Conservation (phyloP, 345 rosid species). For the Corchorus olitorius region DNA sequence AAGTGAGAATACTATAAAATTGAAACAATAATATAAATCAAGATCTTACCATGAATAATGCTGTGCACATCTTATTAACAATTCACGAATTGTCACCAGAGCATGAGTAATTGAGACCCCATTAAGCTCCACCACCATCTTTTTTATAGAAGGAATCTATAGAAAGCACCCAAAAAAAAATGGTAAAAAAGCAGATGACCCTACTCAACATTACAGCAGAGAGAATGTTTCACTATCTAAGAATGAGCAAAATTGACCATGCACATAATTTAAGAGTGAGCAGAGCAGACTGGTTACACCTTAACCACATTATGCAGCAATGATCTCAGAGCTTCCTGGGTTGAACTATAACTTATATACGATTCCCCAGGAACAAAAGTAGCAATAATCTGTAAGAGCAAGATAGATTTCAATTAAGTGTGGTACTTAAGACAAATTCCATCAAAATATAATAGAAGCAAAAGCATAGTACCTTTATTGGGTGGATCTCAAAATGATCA, state of each 20-base stretch:
- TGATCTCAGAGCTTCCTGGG: slow-evolving; percentile 88
- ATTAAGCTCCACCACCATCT: slow-evolving; percentile 89
- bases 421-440: slow-evolving; percentile 8
- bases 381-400: slow-evolving; percentile 59
- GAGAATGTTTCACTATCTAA: slow-evolving; percentile 9
- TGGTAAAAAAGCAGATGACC: slow-evolving; percentile 12
- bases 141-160: slow-evolving; percentile 82
- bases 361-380: slow-evolving; percentile 87
- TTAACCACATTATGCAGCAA: slow-evolving; percentile 90
- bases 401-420: slow-evolving; percentile 21
- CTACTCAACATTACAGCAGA: slow-evolving; percentile 14
- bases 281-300: slow-evolving; percentile 43
- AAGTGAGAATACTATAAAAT: slow-evolving; percentile 16
- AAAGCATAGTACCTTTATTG: slow-evolving; percentile 69
- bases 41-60: slow-evolving; percentile 86
- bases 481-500: slow-evolving; percentile 94
- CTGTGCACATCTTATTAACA: slow-evolving; percentile 70
- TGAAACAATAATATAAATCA: slow-evolving; percentile 16
- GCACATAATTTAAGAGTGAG: slow-evolving; percentile 15
- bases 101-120: slow-evolving; percentile 94
- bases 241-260: slow-evolving; percentile 18
- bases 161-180: slow-evolving; percentile 34
- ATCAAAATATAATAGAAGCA: slow-evolving; percentile 16
- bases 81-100: slow-evolving; percentile 76
- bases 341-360: slow-evolving; percentile 82